Evolutionary conservation across 116 monocot genomes (phyloP), one percentile per base, ranked within the genome.

Genomic region (Phalaenopsis hybrid): DNA sequence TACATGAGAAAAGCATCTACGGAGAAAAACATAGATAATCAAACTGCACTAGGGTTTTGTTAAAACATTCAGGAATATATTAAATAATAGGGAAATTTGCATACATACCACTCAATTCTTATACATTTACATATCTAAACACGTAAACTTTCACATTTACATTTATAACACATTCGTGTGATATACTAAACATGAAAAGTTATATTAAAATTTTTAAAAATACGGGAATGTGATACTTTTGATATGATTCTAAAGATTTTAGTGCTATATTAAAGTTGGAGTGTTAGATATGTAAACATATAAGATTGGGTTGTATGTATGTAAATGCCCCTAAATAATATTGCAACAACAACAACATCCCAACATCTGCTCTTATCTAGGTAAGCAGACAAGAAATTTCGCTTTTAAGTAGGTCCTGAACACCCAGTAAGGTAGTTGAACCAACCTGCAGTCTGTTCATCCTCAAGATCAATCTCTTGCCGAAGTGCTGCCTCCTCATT

Each of bases 401-500:
- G 21, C 23, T 51, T 31, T n/a, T 52, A 77, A 77, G 23, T 20
- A 31, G 13, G 15, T 31, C 18, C 10, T 23, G 77, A 25, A 77
- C 51, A 77, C 51, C 15, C 18, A 46, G 15, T 18, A 72, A 23
- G 48, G 13, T 2, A 78, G n/a, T 17, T 18, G 46, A 81, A 72
- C 46, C 52, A 48, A 95, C 98, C 86, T 58, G 93, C 87, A 5
- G 95, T 93, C 21, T 92, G 59, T 28, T 99, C 89, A 77, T 99
- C 95, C 81, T 99, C 99, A 20, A 99, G 92, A 76, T 99, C 95
- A 48, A 99, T 92, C 74, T 95, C 92, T 46, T 91, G 86, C 18
- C 99, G 89, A 44, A 99, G 88, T 12, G 57, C 78, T 37, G 92
- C 87, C 86, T 95, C 99, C 78, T 95, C 99, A 51, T 95, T 99